Evolutionary conservation across 2,329 filamentous ascomycete species (phyloP).

Genomic region (Colletotrichum destructivum): DNA sequence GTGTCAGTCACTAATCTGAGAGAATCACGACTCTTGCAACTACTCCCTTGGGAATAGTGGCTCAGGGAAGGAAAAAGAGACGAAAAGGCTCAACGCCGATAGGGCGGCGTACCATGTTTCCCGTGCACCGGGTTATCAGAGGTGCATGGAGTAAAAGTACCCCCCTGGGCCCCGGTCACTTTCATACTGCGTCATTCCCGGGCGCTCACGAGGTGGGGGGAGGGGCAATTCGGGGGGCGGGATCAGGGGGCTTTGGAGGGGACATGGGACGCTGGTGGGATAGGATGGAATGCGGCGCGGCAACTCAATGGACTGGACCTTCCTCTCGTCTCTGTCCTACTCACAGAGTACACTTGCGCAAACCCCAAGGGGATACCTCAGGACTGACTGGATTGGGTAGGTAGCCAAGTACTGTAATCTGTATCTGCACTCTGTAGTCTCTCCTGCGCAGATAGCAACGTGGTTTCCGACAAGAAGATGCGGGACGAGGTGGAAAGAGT

Average conservation of each 20-base stretch:
- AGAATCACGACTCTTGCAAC: slow-evolving; percentile 5
- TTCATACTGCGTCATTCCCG: slow-evolving; percentile 34
- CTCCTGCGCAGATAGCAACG: slow-evolving; percentile 1
- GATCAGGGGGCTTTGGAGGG: slow-evolving; percentile 9
- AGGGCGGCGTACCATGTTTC: slow-evolving; percentile 4
- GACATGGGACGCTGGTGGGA: slow-evolving; percentile 10
- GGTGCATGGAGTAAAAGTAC: slow-evolving; percentile 1
- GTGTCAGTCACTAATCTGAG: not conserved
- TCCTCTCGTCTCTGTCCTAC: slow-evolving; percentile 13
- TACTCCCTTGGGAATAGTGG: slow-evolving; percentile 17
- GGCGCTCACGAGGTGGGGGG: slow-evolving; percentile 37
- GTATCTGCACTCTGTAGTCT: not conserved
- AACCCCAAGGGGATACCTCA: no score
- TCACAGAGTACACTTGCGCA: not conserved
- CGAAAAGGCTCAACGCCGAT: slow-evolving; percentile 24
- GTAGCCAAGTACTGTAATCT: no score
- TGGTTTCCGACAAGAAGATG: not conserved
- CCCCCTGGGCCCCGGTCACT: not conserved
- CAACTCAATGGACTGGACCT: slow-evolving; percentile 37
- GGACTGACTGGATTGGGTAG: no score
- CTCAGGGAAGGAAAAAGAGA: not conserved
- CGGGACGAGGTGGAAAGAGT: slow-evolving; percentile 16
- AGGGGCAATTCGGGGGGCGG: slow-evolving; percentile 27
- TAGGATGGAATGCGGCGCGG: not conserved
- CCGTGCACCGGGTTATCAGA: slow-evolving; percentile 3